Base-by-base conservation (phyloP, 441 rosid species). In the Croton setiger region DNA sequence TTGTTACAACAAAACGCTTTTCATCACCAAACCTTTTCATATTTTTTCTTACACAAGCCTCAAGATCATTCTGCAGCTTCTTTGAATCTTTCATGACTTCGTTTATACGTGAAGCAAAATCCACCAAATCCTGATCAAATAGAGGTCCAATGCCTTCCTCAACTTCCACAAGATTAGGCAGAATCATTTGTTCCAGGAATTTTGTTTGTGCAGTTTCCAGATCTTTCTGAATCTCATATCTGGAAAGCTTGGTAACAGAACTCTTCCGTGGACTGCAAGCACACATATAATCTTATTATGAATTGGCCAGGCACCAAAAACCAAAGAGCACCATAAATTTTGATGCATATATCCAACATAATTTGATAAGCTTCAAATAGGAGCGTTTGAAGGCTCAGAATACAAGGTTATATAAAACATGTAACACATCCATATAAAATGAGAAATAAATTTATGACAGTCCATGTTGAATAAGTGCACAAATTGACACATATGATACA, bases 21-120 rank as follows among this genome's bases (percentile, higher is more conserved):
- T 89, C 98, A 69, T 84, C 76, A 52, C 97, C 96, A 79, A 79
- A 82, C 79, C 79, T 85, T 77, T 80, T 84, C 97, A 91, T 89
- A 56, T 75, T 83, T 79, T 79, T 84, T 76, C 97, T 86, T 63
- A 88, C 81, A 43, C 70, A 75, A 78, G 81, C 81, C 81, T 91
- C 95, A 65, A 86, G 74, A 74, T 84, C 77, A 69, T 75, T 82
- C 81, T 93, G 98, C 79, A 88, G 80, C 79, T 84, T 82, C 82
- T 87, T 85, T 63, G 97, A 91, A 73, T 88, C 88, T 74, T 76
- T 72, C 70, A 93, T 89, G 59, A 88, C 82, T 72, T 86, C 83
- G 77, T 79, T 82, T 67, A 91, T 76, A 73, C 81, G 88, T 64
- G 69, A 75, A 74, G 96, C 76, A 83, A 91, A 93, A 71, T 87